Conservation (phyloP, 768 basidiomycete genomes). For the Mycena maculata region DNA sequence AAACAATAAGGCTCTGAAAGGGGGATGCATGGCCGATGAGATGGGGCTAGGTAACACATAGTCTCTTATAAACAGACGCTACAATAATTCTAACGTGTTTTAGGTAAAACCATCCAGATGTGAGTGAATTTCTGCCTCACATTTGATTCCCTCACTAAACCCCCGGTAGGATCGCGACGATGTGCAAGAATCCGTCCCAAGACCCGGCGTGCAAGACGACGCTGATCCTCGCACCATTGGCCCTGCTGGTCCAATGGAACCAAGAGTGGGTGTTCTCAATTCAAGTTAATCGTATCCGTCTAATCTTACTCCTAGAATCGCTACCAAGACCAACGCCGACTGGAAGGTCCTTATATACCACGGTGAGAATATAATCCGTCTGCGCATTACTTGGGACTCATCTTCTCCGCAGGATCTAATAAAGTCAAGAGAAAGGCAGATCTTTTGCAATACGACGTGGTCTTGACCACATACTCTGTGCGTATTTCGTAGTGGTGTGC, state of each 20-base stretch:
- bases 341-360: conserved; percentile 73
- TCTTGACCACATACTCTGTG: conserved; percentile 67
- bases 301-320: conserved; percentile 43
- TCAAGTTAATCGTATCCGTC: neutral
- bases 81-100: too few relatives aligned
- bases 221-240: conserved; percentile 73
- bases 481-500: conserved; percentile 2
- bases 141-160: conserved; percentile 5
- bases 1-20: conserved; percentile 49
- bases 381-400: neutral
- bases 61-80: too few relatives aligned
- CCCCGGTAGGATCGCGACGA: conserved; percentile 63
- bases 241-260: conserved; percentile 76
- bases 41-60: conserved; percentile 78
- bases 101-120: conserved; percentile 69
- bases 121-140: conserved; percentile 34
- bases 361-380: conserved; percentile 46
- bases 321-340: conserved; percentile 63
- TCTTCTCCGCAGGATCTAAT: conserved; percentile 50
- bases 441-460: conserved; percentile 69
- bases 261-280: conserved; percentile 47
- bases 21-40: conserved; percentile 64
- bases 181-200: conserved; percentile 63
- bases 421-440: conserved; percentile 60
- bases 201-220: conserved; percentile 69